Evolutionary conservation across 495 filamentous ascomycete species (phyloP).

Genomic region (Aspergillus avenaceus): DNA sequence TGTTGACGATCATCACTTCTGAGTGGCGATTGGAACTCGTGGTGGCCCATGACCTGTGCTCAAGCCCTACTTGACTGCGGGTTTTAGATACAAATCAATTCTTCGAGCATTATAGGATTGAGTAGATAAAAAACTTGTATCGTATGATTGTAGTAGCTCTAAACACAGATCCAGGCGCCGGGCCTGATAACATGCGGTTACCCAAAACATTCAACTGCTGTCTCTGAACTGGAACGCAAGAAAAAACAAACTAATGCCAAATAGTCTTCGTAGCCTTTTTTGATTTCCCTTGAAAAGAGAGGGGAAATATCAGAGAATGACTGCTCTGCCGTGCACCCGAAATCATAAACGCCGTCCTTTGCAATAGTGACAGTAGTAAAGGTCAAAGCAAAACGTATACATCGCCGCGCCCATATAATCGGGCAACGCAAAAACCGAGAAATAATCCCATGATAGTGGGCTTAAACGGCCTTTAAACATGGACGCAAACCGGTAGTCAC

Average conservation of each 20-base stretch:
- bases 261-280: not conserved
- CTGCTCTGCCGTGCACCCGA: conserved; percentile 8
- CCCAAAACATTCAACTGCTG: conserved; percentile 1
- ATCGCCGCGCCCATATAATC: conserved; percentile 4
- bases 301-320: not conserved
- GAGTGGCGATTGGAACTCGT: too few species aligned
- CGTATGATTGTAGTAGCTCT: conserved; percentile 3
- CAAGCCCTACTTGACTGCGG: too few species aligned
- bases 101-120: too few species aligned
- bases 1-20: too few species aligned
- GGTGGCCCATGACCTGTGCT: too few species aligned
- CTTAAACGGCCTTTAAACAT: not conserved
- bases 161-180: conserved; percentile 3
- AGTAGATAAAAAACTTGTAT: not conserved
- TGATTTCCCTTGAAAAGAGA: not conserved
- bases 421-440: conserved; percentile 4
- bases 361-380: conserved; percentile 10
- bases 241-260: conserved; percentile 4
- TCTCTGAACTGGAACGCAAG: not conserved
- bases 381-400: conserved; percentile 6
- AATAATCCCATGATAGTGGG: conserved; percentile 11
- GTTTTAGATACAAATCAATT: too few species aligned
- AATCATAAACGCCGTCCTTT: conserved; percentile 23
- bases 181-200: conserved; percentile 3
- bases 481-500: conserved; percentile 11